These are phyloP conservation scores for Entoloma clypeatum DNA, from an alignment of 1,284 basidiomycete genomes.

Conservation along the genomic window DNA sequence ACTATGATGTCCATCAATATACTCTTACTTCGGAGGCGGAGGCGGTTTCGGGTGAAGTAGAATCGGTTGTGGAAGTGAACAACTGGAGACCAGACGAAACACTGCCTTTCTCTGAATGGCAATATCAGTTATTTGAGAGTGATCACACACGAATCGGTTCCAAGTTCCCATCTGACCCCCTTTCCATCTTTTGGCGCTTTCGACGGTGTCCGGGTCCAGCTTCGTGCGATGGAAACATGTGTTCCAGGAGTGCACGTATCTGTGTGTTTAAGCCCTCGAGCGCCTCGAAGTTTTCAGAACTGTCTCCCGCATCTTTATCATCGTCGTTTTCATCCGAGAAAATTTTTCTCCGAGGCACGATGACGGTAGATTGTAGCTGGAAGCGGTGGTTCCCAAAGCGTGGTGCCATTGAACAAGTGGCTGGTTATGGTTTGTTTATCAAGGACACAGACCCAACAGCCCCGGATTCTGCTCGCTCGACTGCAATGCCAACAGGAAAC, in stretches of 20 bases:
- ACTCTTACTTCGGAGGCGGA: conserved; percentile 33
- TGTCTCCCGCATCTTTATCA: conserved; percentile 4
- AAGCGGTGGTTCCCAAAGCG: conserved; percentile 32
- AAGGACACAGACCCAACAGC: conserved; percentile 4
- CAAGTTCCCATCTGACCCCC: conserved; percentile 8
- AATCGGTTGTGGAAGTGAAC: conserved; percentile 30
- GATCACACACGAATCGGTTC: conserved; percentile 22
- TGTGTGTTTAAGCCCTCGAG: conserved; percentile 18
- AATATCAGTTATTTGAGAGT: neutral
- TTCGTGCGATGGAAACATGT: conserved; percentile 8
- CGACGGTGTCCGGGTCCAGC: conserved; percentile 9
- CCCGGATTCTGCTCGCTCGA: conserved; percentile 1
- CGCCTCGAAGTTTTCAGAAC: conserved; percentile 11
- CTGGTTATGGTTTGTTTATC: conserved; percentile 15
- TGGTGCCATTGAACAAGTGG: conserved; percentile 24
- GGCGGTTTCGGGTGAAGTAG: conserved; percentile 37
- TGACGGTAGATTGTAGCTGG: conserved; percentile 17
- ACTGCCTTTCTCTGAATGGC: conserved; percentile 23
- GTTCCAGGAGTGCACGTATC: conserved; percentile 15
- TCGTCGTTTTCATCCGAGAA: conserved; percentile 13
- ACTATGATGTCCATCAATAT: neutral
- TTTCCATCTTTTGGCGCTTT: conserved; percentile 20
- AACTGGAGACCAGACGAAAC: conserved; percentile 44
- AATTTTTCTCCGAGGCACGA: conserved; percentile 25
- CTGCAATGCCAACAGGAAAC: conserved; percentile 12